These are phyloP conservation scores for Microstroma glucosiphilum DNA, from an alignment of 1,284 basidiomycete species.

Conservation along the genomic window DNA sequence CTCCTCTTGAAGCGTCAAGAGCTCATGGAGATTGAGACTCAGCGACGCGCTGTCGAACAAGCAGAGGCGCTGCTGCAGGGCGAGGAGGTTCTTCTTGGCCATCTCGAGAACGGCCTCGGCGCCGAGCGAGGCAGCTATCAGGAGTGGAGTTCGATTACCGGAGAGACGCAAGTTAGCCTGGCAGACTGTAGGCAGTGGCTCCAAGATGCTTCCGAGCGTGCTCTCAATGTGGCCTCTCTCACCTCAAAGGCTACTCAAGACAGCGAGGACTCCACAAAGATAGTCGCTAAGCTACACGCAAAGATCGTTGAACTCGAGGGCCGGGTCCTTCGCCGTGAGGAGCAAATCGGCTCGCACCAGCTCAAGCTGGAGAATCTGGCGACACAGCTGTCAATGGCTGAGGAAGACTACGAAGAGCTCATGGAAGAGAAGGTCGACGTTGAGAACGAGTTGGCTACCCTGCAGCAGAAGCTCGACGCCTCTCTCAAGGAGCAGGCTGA, in stretches of 20 bases:
- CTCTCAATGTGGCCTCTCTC: too few species aligned
- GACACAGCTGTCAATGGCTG: conserved; percentile 21
- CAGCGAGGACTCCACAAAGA: too few species aligned
- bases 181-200: conserved; percentile 4
- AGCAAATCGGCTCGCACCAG: conserved; percentile 29
- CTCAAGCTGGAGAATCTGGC: conserved; percentile 17
- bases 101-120: background rate
- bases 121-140: background rate
- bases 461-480: background rate
- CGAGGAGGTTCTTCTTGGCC: background rate
- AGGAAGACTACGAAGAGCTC: conserved; percentile 20
- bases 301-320: conserved; percentile 6
- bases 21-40: background rate
- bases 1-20: background rate
- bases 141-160: background rate
- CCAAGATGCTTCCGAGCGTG: too few species aligned
- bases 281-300: background rate
- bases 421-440: conserved; percentile 3
- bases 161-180: background rate
- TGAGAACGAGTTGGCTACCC: background rate
- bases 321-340: conserved; percentile 19
- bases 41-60: background rate
- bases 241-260: too few species aligned
- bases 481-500: conserved; percentile 5
- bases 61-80: background rate